Percentiles rank a stretch among this genome's conserved stretches.
phyloP scores from a whole-genome alignment of 495 filamentous ascomycete species.

The Antarctomyces pellizariae region DNA sequence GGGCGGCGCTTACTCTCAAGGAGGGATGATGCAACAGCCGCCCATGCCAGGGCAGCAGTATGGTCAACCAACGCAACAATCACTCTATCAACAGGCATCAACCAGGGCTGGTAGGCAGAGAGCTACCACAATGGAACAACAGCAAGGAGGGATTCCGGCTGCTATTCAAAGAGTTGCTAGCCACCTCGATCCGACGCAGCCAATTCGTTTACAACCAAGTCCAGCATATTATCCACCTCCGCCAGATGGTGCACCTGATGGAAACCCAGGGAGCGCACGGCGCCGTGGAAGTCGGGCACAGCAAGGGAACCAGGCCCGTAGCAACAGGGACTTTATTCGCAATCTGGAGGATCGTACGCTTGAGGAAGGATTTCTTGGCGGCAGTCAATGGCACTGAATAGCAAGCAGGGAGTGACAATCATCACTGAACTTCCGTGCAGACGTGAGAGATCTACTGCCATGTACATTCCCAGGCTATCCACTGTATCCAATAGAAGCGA shows the following conservation, averaged over 20 bases:
- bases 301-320: slow-evolving; percentile 27
- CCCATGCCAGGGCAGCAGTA: slow-evolving; percentile 48
- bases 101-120: slow-evolving; percentile 66
- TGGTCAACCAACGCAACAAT: slow-evolving; percentile 23
- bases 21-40: slow-evolving; percentile 40
- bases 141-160: slow-evolving; percentile 72
- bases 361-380: slow-evolving; percentile 53
- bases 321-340: slow-evolving; percentile 76
- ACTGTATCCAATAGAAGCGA: too few relatives aligned
- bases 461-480: too few relatives aligned
- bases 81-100: slow-evolving; percentile 70
- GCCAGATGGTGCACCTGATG: slow-evolving; percentile 50
- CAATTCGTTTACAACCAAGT: slow-evolving; percentile 83
- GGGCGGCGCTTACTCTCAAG: slow-evolving; percentile 45
- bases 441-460: too few relatives aligned
- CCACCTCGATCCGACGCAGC: slow-evolving; percentile 85
- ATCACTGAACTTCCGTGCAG: too few relatives aligned
- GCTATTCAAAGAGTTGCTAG: slow-evolving; percentile 91
- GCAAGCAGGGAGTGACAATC: too few relatives aligned
- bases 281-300: slow-evolving; percentile 56
- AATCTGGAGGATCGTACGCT: slow-evolving; percentile 83
- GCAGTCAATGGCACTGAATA: slow-evolving; percentile 27
- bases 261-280: slow-evolving; percentile 34
- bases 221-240: slow-evolving; percentile 95
- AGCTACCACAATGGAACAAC: slow-evolving; percentile 86